Percentiles rank a stretch among this genome's conserved stretches.
phyloP scores from a whole-genome alignment of 2,329 filamentous ascomycete species.

The Venturiaceae sp. region DNA sequence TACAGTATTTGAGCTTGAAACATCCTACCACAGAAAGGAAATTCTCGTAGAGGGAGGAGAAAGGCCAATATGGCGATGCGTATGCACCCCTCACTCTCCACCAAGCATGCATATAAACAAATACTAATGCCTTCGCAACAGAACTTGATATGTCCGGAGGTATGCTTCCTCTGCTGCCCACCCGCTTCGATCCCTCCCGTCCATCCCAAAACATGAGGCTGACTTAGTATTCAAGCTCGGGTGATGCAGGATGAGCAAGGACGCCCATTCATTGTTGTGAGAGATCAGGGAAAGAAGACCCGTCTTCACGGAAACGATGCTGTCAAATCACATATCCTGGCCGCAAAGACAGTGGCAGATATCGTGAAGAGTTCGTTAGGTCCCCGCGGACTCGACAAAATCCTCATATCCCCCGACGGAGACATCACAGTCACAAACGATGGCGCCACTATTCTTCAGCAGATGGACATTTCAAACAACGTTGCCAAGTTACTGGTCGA shows the following conservation, averaged over 20 bases:
- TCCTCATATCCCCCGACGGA: constrained; percentile 94
- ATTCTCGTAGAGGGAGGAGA: neutral
- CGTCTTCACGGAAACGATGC: constrained; percentile 93
- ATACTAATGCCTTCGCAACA: constrained; percentile 27
- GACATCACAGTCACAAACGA: constrained; percentile 99
- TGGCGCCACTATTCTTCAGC: constrained; percentile 90
- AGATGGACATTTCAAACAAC: constrained; percentile 98
- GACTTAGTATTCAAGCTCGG: constrained; percentile 36
- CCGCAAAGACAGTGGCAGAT: constrained; percentile 89
- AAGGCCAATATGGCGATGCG: constrained; percentile 22
- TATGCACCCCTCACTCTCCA: constrained; percentile 11
- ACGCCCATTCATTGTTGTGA: constrained; percentile 92
- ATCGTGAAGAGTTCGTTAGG: constrained; percentile 97
- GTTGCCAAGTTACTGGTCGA: constrained; percentile 95
- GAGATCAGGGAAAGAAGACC: constrained; percentile 98
- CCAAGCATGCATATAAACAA: constrained; percentile 11
- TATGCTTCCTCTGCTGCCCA: neutral
- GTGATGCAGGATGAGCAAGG: constrained; percentile 97
- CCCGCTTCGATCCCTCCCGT: no score
- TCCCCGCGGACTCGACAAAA: constrained; percentile 95
- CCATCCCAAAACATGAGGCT: neutral
- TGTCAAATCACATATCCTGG: constrained; percentile 96
- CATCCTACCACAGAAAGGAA: no score
- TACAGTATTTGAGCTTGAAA: no score
- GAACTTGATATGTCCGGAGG: constrained; percentile 63